A percentile compares a stretch with the other conserved stretches of the same genome.
These are phyloP conservation scores for Dichotomocladium elegans DNA, from an alignment of 371 early-diverging fungal species.

Conservation along the genomic window DNA sequence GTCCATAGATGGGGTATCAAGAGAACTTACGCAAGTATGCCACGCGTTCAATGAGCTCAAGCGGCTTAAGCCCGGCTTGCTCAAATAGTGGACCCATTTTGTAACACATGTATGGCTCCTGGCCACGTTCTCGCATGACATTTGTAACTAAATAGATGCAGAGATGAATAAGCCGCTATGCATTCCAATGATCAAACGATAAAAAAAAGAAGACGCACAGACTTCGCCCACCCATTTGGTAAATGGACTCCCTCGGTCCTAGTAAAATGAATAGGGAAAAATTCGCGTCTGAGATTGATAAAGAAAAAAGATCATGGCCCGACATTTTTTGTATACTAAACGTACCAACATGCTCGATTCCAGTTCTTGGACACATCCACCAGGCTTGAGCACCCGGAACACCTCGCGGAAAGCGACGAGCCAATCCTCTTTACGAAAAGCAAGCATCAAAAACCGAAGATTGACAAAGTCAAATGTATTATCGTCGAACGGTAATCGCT, in stretches of 20 bases:
- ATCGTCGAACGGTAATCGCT: constrained; percentile 54
- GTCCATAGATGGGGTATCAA: too few species aligned
- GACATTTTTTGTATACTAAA: neutral
- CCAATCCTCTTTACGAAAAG: constrained; percentile 50
- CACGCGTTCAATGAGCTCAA: constrained; percentile 17
- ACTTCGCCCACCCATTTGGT: constrained; percentile 16
- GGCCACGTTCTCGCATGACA: constrained; percentile 27
- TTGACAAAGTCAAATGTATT: constrained; percentile 59
- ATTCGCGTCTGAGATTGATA: too few species aligned
- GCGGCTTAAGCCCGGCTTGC: constrained; percentile 23
- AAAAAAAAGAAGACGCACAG: too few species aligned
- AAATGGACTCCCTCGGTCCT: constrained; percentile 32
- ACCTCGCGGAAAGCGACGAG: constrained; percentile 41
- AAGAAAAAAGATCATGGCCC: neutral
- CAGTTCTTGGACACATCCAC: constrained; percentile 53
- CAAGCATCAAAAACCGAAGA: constrained; percentile 50
- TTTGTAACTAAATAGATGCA: constrained; percentile 17
- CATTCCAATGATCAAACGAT: too few species aligned
- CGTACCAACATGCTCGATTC: constrained; percentile 44
- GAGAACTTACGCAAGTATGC: constrained; percentile 11
- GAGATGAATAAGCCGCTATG: too few species aligned
- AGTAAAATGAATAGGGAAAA: too few species aligned
- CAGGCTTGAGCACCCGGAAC: constrained; percentile 51
- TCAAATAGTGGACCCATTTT: constrained; percentile 30
- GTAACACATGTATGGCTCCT: constrained; percentile 46